Evolutionary conservation across 2,329 filamentous ascomycete species (phyloP), one percentile per base, ranked within the genome.

Genomic region (Didymella pinodella): DNA sequence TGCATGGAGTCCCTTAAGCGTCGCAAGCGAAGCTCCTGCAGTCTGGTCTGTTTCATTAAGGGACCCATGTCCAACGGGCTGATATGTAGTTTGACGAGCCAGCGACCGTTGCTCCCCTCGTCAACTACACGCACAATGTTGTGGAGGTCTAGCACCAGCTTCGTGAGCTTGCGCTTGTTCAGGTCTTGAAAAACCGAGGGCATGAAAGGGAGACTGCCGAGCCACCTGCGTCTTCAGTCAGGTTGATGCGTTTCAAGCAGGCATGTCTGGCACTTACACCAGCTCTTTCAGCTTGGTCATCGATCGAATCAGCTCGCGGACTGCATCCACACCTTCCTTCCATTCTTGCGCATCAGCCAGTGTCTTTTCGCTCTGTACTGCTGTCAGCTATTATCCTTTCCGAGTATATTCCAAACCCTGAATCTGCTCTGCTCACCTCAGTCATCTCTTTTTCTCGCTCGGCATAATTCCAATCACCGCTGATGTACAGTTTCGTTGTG

Each of bases 21-120:
- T 40, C 74, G 70, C 44, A 76, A 48, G 5, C 72, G 67, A 32
- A 76, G 70, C 50, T 71, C 68, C 44, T 62, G 46, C 22, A 75
- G 67, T 34, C 69, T 54, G 1, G 59, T 68, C 57, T 67, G 67
- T 32, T 65, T 50, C 6, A 59, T 31, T 22, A 76, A 40, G 0
- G 71, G 68, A 54, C 57, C 67, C 65, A 75, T 68, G 18, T 69
- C 68, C 0, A 62, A 48, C 1, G 60, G 49, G 1, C 59, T 57
- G 18, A 76, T 70, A 59, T 71, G 73, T 2, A 63, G 62, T 12
- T 63, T 59, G 25, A 65, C 61, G 2, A 64, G 18, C 8, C 31
- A 22, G n/a, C 64, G 56, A 3, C 57, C 47, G 7, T 66, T 48
- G 16, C 62, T 53, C 3, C 54, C 48, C 5, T 67, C 48, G 7